Evolutionary conservation across 345 rosid genomes (phyloP).

Genomic region (Hibiscus syriacus): DNA sequence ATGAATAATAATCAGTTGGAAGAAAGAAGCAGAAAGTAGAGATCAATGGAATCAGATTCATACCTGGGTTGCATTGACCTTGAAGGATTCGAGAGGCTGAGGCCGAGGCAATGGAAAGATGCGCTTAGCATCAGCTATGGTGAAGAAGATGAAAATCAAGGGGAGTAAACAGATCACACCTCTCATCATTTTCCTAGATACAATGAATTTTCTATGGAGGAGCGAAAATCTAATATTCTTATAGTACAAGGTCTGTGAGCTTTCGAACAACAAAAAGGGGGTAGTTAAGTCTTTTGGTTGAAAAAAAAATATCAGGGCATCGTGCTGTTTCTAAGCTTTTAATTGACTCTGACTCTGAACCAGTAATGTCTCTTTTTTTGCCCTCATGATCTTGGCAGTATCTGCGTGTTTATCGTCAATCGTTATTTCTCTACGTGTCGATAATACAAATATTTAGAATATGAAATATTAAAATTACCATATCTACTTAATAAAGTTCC

Average conservation of each 20-base stretch:
- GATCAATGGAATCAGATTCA: background rate
- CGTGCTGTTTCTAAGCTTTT: too few species aligned
- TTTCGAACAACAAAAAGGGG: background rate
- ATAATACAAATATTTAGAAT: too few species aligned
- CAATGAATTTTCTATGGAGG: background rate
- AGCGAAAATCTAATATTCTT: background rate
- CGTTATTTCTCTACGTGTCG: too few species aligned
- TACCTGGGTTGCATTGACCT: slow-evolving; percentile 7
- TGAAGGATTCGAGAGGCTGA: slow-evolving; percentile 7
- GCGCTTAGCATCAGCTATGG: background rate
- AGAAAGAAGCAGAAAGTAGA: background rate
- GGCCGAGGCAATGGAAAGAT: slow-evolving; percentile 4
- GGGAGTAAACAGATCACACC: background rate
- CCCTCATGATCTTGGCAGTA: too few species aligned
- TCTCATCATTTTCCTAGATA: background rate
- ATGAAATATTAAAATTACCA: too few species aligned
- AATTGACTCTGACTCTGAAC: too few species aligned
- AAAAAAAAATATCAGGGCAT: too few species aligned
- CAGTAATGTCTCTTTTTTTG: too few species aligned
- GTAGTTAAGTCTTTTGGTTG: background rate
- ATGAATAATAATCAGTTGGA: too few species aligned
- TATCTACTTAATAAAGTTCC: background rate
- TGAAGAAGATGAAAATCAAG: background rate
- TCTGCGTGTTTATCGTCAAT: too few species aligned
- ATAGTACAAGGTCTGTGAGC: background rate